phyloP scores from a whole-genome alignment of 2,329 filamentous ascomycete genomes.

The Alternaria arbusti region DNA sequence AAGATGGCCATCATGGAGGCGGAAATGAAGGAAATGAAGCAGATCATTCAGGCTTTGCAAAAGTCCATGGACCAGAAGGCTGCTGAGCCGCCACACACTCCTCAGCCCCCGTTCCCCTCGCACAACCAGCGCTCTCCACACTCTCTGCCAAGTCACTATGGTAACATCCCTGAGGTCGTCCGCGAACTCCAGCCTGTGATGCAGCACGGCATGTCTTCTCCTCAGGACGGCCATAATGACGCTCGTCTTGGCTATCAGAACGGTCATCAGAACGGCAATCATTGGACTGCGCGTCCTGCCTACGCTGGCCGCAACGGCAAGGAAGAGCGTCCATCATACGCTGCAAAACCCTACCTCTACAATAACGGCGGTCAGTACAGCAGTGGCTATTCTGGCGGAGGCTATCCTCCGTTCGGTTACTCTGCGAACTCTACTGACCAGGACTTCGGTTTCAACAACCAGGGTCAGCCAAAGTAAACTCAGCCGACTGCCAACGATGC shows the following conservation, averaged over 20 bases:
- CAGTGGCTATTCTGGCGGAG: slow-evolving; percentile 21
- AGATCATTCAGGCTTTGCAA: slow-evolving; percentile 31
- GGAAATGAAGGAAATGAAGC: slow-evolving; percentile 35
- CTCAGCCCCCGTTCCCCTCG: slow-evolving; percentile 4
- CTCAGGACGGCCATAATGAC: slow-evolving; percentile 24
- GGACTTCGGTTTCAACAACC: slow-evolving; percentile 22
- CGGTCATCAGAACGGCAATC: slow-evolving; percentile 16
- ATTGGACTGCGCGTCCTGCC: slow-evolving; percentile 19
- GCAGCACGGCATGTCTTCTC: slow-evolving; percentile 5
- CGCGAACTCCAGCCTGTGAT: neutral
- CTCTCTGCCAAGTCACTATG: slow-evolving; percentile 27
- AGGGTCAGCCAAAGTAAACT: slow-evolving; percentile 19
- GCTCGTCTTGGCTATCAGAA: slow-evolving; percentile 19
- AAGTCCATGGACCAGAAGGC: slow-evolving; percentile 28
- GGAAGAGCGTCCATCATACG: slow-evolving; percentile 28
- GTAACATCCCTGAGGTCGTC: slow-evolving; percentile 12
- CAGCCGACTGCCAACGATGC: neutral
- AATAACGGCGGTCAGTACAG: slow-evolving; percentile 20
- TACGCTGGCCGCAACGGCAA: slow-evolving; percentile 28
- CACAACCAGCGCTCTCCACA: slow-evolving; percentile 34
- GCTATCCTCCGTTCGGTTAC: slow-evolving; percentile 23
- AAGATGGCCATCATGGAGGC: slow-evolving; percentile 31
- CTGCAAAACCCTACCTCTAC: slow-evolving; percentile 30
- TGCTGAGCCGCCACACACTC: slow-evolving; percentile 12
- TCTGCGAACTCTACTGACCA: slow-evolving; percentile 23